phyloP scores from a whole-genome alignment of 1,139 yeast genomes.

The Geotrichum siamense region DNA sequence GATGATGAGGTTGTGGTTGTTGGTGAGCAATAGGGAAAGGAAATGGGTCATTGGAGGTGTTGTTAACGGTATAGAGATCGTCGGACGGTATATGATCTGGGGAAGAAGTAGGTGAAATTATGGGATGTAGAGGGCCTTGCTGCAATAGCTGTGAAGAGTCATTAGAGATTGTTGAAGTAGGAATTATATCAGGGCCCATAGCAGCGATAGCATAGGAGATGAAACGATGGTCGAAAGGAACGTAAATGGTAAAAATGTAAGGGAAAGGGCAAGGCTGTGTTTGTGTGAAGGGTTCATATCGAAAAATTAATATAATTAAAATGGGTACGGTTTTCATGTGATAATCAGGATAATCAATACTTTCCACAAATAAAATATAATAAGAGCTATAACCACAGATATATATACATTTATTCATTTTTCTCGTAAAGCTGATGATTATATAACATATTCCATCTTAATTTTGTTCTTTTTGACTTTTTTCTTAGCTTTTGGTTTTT shows the following conservation, averaged over 20 bases:
- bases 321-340: no score
- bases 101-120: slow-evolving; percentile 5
- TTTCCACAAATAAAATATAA: no score
- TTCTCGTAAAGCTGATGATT: not conserved
- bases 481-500: slow-evolving; percentile 3
- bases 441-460: no score
- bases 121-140: not conserved
- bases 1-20: slow-evolving; percentile 6
- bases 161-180: not conserved
- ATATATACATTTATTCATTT: not conserved
- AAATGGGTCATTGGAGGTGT: slow-evolving; percentile 8
- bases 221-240: no score
- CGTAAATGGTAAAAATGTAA: no score
- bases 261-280: no score
- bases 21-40: slow-evolving; percentile 12
- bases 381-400: not conserved
- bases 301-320: no score
- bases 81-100: slow-evolving; percentile 12
- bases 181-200: slow-evolving; percentile 9
- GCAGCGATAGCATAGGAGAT: no score
- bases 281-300: no score
- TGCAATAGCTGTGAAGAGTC: not conserved
- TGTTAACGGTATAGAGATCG: slow-evolving; percentile 8
- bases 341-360: not conserved
- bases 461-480: no score